Conservation (phyloP, 1,284 basidiomycete genomes). For the Puccinia hordei region DNA sequence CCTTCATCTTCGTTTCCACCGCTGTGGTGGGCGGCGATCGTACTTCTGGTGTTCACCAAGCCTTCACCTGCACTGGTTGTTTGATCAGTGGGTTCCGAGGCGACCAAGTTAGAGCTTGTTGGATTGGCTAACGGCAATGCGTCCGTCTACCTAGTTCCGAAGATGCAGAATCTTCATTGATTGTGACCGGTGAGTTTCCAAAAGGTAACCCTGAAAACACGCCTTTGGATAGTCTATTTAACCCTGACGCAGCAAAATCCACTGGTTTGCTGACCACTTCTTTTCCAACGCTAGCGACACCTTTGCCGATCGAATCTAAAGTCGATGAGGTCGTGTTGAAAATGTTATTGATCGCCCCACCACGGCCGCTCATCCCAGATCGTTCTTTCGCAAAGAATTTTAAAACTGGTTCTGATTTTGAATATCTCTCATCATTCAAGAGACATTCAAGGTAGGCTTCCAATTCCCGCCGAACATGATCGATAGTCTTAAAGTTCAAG, state of each 20-base stretch:
- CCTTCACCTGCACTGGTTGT: not conserved
- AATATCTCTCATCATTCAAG: constrained; percentile 44
- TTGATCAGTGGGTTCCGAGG: not conserved
- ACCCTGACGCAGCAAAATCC: constrained; percentile 37
- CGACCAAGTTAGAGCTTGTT: not conserved
- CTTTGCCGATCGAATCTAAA: constrained; percentile 43
- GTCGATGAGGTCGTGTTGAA: constrained; percentile 22
- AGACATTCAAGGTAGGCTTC: constrained; percentile 40
- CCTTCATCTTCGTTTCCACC: not conserved
- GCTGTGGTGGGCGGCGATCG: not conserved
- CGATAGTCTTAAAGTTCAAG: constrained; percentile 41
- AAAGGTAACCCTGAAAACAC: constrained; percentile 42
- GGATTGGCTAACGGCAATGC: not conserved
- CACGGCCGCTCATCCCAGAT: constrained; percentile 21
- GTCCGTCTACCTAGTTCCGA: not conserved
- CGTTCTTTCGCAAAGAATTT: constrained; percentile 47
- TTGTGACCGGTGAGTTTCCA: constrained; percentile 8
- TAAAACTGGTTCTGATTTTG: constrained; percentile 43
- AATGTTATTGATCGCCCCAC: constrained; percentile 36
- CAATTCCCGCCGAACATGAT: constrained; percentile 34
- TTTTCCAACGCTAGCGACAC: constrained; percentile 45
- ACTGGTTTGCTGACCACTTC: constrained; percentile 44
- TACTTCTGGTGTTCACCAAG: not conserved
- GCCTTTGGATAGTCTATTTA: constrained; percentile 41
- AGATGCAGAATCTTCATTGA: constrained; percentile 8